Percentiles rank a stretch among this genome's conserved stretches.
phyloP scores from a whole-genome alignment of 345 rosid genomes.

The Salix exigua region DNA sequence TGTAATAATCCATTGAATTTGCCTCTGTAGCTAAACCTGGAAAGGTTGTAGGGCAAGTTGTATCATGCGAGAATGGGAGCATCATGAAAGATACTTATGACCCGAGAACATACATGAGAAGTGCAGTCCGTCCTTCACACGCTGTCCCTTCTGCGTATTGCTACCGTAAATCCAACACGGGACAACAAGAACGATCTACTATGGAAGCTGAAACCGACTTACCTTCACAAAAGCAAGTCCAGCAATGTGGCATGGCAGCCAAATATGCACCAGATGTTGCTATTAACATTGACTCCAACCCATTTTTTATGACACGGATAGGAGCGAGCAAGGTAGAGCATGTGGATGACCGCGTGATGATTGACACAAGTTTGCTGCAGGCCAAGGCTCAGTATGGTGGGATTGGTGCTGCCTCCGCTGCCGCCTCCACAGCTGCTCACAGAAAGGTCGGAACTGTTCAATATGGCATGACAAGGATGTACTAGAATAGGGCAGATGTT shows the following conservation, averaged over 20 bases:
- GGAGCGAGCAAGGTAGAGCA: constrained; percentile 57
- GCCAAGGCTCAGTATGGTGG: constrained; percentile 56
- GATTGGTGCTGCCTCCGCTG: constrained; percentile 43
- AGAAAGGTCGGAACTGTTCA: constrained; percentile 77
- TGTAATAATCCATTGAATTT: constrained; percentile 7
- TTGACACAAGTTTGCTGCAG: constrained; percentile 61
- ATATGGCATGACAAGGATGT: constrained; percentile 69
- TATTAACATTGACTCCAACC: constrained; percentile 72
- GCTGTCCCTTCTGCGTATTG: constrained; percentile 39
- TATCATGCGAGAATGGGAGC: constrained; percentile 52
- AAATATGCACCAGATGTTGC: constrained; percentile 66
- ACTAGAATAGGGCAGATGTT: constrained; percentile 22
- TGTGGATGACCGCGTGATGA: constrained; percentile 46
- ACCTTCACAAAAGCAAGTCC: constrained; percentile 50
- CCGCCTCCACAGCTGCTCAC: constrained; percentile 43
- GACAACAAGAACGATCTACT: constrained; percentile 50
- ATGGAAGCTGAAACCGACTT: constrained; percentile 47
- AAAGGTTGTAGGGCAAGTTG: constrained; percentile 55
- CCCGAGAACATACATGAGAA: constrained; percentile 58
- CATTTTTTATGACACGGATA: constrained; percentile 62
- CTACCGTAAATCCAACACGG: constrained; percentile 40
- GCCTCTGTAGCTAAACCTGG: constrained; percentile 59
- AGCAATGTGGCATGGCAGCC: constrained; percentile 49
- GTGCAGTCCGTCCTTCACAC: constrained; percentile 45
- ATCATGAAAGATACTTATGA: constrained; percentile 53